Evolutionary conservation across 1,284 basidiomycete species (phyloP).

Genomic region (Melampsora americana): DNA sequence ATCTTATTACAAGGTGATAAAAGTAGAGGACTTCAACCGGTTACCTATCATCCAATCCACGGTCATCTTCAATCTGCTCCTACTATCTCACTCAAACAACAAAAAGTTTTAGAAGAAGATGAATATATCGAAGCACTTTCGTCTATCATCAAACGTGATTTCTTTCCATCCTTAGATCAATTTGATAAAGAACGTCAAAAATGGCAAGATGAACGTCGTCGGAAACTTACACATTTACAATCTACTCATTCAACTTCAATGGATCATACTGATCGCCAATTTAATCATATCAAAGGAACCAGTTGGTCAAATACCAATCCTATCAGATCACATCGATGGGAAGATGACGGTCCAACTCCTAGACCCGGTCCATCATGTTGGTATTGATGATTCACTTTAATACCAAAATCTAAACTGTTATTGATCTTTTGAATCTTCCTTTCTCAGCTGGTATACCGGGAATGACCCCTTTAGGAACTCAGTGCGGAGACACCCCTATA

Average conservation of each 20-base stretch:
- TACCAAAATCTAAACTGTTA: not conserved
- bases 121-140: conserved; percentile 90
- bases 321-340: conserved; percentile 19
- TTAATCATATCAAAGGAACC: not conserved
- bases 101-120: conserved; percentile 64
- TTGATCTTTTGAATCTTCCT: not conserved
- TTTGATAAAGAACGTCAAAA: conserved; percentile 81
- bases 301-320: conserved; percentile 5
- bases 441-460: conserved; percentile 26
- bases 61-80: conserved; percentile 30
- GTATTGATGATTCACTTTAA: not conserved
- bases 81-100: conserved; percentile 46
- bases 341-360: conserved; percentile 26
- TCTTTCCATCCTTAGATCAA: conserved; percentile 86
- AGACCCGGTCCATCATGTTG: not conserved
- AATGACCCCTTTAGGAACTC: conserved; percentile 33
- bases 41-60: conserved; percentile 32
- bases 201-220: conserved; percentile 69
- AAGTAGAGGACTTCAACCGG: conserved; percentile 20
- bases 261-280: conserved; percentile 57
- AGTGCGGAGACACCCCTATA: conserved; percentile 11
- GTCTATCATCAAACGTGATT: conserved; percentile 90
- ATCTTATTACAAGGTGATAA: conserved; percentile 17
- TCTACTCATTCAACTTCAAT: conserved; percentile 70
- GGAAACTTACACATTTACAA: conserved; percentile 69